phyloP scores from a whole-genome alignment of 208 protist genomes.

The Crithidia sp. region DNA sequence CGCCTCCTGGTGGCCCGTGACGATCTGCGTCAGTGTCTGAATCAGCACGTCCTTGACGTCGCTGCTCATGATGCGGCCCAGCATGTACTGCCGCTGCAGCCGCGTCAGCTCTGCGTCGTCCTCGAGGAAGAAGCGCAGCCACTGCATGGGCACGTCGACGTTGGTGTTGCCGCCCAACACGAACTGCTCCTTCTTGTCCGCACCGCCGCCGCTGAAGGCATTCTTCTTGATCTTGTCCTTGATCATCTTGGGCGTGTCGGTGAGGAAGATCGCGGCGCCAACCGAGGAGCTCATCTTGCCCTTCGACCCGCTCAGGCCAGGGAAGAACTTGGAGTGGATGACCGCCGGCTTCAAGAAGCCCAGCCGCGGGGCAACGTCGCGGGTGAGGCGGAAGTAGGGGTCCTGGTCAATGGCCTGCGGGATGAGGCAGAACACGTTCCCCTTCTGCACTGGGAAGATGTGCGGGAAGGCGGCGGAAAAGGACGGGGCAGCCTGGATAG shows the following conservation, averaged over 20 bases:
- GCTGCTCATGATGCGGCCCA: constrained; percentile 96
- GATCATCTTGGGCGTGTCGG: constrained; percentile 96
- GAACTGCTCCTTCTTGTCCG: constrained; percentile 97
- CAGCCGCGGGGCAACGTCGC: constrained; percentile 97
- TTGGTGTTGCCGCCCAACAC: constrained; percentile 93
- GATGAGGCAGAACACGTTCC: constrained; percentile 98
- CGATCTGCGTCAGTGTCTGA: constrained; percentile 84
- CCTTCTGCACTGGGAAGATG: constrained; percentile 91
- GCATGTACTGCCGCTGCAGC: constrained; percentile 90
- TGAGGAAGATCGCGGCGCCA: constrained; percentile 95
- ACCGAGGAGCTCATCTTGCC: constrained; percentile 98
- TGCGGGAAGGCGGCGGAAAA: constrained; percentile 97
- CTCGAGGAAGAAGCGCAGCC: constrained; percentile 98
- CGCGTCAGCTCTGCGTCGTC: constrained; percentile 94
- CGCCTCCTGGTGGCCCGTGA: constrained; percentile 90
- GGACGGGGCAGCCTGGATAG: constrained; percentile 98
- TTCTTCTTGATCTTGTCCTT: constrained; percentile 97
- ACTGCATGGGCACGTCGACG: constrained; percentile 97
- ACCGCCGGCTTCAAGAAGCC: constrained; percentile 97
- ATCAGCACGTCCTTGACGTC: constrained; percentile 98
- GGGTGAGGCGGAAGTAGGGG: constrained; percentile 99
- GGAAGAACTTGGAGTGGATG: constrained; percentile 99
- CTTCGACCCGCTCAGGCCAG: constrained; percentile 95
- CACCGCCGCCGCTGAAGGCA: constrained; percentile 98
- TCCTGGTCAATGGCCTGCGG: constrained; percentile 98